Evolutionary conservation across 371 early-diverging fungal genomes (phyloP), one percentile per base, ranked within the genome.

Genomic region (Parasitella parasitica): DNA sequence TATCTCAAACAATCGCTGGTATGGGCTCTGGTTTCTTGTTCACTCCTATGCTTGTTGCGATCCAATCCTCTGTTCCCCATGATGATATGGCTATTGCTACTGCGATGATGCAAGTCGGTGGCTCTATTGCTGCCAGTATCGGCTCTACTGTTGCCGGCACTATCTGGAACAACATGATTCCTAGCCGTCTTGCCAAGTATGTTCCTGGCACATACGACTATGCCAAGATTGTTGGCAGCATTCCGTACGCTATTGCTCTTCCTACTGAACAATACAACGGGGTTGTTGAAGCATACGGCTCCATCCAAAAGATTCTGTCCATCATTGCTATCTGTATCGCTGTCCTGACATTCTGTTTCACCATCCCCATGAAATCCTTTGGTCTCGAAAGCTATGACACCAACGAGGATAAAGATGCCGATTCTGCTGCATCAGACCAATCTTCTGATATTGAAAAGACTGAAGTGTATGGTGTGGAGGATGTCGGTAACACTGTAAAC

Each of bases 151-250:
- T 77, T 52, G 65, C 72, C 13, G 74, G 70, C 41, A 61, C 74
- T 15, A 64, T 74, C 9, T 77, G 77, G 77, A 77, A 77, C 43
- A 51, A 60, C 9, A 64, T 77, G 66, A 59, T 77, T 26, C 74
- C 77, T 6, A 58, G 37, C 6, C 55, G 70, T 50, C 22, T 77
- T 16, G 68, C 64, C 4, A 54, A 73, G 41, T 38, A 70, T 28
- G 70, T 77, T 51, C 77, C 72, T 62, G 77, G 77, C 18, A 68
- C 73, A 52, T 71, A 66, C 38, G 61, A 74, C 35, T 49, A 61
- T 20, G 53, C 27, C 13, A 43, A 70, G 32, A 71, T 74, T 50
- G 66, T 77, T 24, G 64, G 66, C 12, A 56, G 51, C 18, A 71
- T 68, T 32, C 41, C 18, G 11, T 71, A 68, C 53, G 70, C 66